A percentile compares a stretch with the other conserved stretches of the same genome.
These are phyloP conservation scores for Podospora bellae-mahoneyi DNA, from an alignment of 495 filamentous ascomycete species.

Conservation along the genomic window DNA sequence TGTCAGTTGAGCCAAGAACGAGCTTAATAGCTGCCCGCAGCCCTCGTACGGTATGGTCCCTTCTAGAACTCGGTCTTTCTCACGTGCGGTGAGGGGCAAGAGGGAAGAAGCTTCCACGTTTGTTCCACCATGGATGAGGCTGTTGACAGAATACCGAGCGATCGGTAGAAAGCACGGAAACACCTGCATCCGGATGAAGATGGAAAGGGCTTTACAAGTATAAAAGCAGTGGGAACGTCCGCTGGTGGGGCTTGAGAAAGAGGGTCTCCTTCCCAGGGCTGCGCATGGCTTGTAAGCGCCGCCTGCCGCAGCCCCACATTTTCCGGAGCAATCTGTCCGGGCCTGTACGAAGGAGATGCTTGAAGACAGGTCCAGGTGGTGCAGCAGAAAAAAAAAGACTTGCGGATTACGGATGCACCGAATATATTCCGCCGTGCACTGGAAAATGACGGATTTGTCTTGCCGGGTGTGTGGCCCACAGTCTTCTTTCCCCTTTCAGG, in stretches of 20 bases:
- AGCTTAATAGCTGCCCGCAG: background rate
- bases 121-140: background rate
- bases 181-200: background rate
- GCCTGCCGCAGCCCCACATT: slow-evolving; percentile 9
- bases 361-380: slow-evolving; percentile 26
- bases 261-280: background rate
- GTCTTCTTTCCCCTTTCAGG: slow-evolving; percentile 21
- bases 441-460: slow-evolving; percentile 24
- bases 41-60: background rate
- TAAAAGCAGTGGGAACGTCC: too few relatives aligned
- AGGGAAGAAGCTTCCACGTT: too few relatives aligned
- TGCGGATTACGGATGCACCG: slow-evolving; percentile 26
- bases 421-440: slow-evolving; percentile 26
- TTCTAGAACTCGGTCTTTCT: background rate
- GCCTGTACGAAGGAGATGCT: slow-evolving; percentile 22
- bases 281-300: background rate
- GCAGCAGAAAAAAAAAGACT: slow-evolving; percentile 23
- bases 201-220: too few relatives aligned
- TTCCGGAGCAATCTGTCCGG: background rate
- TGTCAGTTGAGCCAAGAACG: background rate
- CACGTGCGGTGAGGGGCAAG: too few relatives aligned
- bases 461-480: slow-evolving; percentile 7
- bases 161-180: background rate
- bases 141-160: background rate
- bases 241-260: background rate